A percentile compares a stretch with the other conserved stretches of the same genome.
Conservation (phyloP, 345 rosid genomes). For the Durio zibethinus region DNA sequence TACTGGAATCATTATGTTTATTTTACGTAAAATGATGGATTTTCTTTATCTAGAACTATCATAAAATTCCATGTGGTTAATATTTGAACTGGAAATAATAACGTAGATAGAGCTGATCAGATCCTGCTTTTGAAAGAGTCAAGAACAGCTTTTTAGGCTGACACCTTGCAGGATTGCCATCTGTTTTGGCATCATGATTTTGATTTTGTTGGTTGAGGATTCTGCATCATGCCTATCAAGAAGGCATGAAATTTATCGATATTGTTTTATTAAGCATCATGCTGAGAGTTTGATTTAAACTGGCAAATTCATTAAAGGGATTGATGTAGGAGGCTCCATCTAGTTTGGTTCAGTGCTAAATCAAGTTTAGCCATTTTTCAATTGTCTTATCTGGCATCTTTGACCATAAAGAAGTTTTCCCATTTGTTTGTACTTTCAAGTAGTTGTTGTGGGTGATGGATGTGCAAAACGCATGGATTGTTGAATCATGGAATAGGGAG, state of each 20-base stretch:
- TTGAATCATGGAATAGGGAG: background rate
- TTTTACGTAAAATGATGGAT: background rate
- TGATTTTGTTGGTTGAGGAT: background rate
- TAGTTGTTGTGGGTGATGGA: background rate
- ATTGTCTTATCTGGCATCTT: background rate
- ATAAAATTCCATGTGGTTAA: background rate
- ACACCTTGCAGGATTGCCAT: background rate
- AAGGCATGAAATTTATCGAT: conserved; percentile 1
- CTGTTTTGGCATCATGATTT: background rate
- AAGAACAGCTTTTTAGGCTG: background rate
- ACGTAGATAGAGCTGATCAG: background rate
- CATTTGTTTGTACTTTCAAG: background rate
- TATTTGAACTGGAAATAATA: background rate
- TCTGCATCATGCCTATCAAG: background rate
- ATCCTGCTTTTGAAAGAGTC: background rate
- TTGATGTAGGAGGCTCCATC: background rate
- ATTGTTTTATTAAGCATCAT: background rate
- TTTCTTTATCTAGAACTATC: background rate
- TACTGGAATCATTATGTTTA: background rate
- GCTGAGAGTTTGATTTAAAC: background rate
- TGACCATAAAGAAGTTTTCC: background rate
- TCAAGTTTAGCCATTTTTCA: background rate
- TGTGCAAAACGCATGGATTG: background rate
- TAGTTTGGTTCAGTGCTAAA: background rate
- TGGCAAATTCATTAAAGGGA: background rate